phyloP scores from a whole-genome alignment of 495 filamentous ascomycete species.

The Aspergillus asperescens region DNA sequence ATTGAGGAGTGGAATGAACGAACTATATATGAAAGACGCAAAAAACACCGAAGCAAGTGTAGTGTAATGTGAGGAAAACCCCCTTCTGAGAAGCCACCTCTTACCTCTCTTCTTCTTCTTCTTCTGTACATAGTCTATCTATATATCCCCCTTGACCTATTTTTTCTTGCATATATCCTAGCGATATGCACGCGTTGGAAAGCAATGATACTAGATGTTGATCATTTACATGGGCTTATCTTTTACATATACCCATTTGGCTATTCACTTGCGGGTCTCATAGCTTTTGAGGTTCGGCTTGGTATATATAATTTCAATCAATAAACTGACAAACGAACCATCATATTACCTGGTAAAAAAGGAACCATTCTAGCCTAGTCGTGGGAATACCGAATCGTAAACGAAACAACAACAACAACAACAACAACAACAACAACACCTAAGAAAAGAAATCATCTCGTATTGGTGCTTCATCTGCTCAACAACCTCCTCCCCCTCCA shows the following conservation, averaged over 20 bases:
- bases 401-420: not conserved
- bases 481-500: not conserved
- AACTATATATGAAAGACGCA: conserved; percentile 36
- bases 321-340: not conserved
- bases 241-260: not conserved
- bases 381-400: not conserved
- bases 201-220: conserved; percentile 5
- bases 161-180: conserved; percentile 7
- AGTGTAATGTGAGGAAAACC: conserved; percentile 34
- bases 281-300: not conserved
- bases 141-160: not conserved
- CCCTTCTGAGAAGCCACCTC: not conserved
- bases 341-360: not conserved
- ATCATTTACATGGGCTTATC: not conserved
- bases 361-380: not conserved
- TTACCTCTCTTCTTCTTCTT: conserved; percentile 2
- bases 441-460: too few species aligned
- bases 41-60: conserved; percentile 35
- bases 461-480: not conserved
- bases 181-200: not conserved
- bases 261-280: not conserved
- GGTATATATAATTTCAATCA: too few species aligned
- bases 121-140: not conserved
- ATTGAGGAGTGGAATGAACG: conserved; percentile 44
- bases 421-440: too few species aligned